phyloP scores from a whole-genome alignment of 2,329 filamentous ascomycete species.

The Penicillium sp. region DNA sequence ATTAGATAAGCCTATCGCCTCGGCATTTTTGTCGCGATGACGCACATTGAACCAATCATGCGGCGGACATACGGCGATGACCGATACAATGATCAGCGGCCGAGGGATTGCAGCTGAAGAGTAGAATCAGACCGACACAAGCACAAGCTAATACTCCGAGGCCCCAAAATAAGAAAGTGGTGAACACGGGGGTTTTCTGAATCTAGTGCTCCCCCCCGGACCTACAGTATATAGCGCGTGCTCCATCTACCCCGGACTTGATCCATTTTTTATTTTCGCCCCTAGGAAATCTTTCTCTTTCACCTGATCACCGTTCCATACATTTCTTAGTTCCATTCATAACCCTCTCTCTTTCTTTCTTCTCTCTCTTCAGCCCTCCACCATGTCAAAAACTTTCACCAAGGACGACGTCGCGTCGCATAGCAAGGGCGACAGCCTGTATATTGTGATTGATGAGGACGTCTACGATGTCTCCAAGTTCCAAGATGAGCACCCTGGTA shows the following conservation, averaged over 20 bases:
- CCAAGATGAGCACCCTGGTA: constrained; percentile 74
- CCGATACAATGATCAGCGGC: constrained; percentile 19
- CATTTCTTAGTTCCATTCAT: constrained; percentile 5
- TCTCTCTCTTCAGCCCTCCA: constrained; percentile 22
- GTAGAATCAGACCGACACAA: constrained; percentile 3
- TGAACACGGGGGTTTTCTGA: constrained; percentile 7
- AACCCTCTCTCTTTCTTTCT: neutral
- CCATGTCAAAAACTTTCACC: constrained; percentile 86
- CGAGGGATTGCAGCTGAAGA: constrained; percentile 16
- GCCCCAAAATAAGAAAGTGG: constrained; percentile 5
- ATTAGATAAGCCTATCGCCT: constrained; percentile 15
- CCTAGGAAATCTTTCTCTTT: neutral
- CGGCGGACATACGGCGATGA: constrained; percentile 14
- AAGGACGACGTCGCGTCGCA: constrained; percentile 85
- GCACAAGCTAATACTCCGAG: constrained; percentile 22
- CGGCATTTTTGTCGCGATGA: constrained; percentile 21
- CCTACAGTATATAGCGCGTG: constrained; percentile 21
- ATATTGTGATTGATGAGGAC: constrained; percentile 89
- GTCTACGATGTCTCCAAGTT: constrained; percentile 94
- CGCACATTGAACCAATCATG: constrained; percentile 19
- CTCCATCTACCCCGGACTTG: constrained; percentile 25
- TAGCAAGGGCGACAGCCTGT: constrained; percentile 82
- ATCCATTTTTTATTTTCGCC: constrained; percentile 10
- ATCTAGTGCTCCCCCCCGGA: constrained; percentile 10
- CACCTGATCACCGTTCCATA: constrained; percentile 7